A percentile compares a stretch with the other conserved stretches of the same genome.
Evolutionary conservation across 225 moss, liverwort and hornwort species (phyloP).

Genomic region (Thuidium tamariscinum): DNA sequence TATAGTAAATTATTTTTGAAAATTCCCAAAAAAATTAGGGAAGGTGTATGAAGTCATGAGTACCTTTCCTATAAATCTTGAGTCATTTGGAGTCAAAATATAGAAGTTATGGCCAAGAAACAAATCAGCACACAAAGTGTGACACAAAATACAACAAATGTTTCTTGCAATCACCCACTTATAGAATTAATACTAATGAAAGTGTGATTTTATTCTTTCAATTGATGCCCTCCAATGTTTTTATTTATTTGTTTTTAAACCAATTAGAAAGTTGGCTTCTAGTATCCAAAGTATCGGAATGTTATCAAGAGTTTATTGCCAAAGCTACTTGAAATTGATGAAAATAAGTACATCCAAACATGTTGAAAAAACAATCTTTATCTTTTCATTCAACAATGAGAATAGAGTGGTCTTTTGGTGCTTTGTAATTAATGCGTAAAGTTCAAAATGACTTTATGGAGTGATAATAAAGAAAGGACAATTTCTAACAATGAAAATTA

Average conservation of each 20-base stretch:
- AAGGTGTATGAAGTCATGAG: too few relatives aligned
- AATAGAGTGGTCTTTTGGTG: background rate
- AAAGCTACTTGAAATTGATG: background rate
- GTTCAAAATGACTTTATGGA: background rate
- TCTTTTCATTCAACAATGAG: background rate
- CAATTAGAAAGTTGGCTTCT: rapidly evolving
- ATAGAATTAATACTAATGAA: rapidly evolving
- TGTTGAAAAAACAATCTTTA: background rate
- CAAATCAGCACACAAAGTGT: too few relatives aligned
- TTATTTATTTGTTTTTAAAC: background rate
- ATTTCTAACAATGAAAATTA: background rate
- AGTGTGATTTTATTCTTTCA: rapidly evolving
- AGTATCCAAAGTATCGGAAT: background rate
- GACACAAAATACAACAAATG: too few relatives aligned
- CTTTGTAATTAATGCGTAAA: background rate
- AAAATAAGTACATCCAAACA: background rate
- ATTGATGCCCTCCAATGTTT: rapidly evolving
- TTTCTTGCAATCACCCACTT: too few relatives aligned
- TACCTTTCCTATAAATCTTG: too few relatives aligned
- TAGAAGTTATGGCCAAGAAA: too few relatives aligned
- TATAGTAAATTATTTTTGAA: too few relatives aligned
- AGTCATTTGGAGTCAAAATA: too few relatives aligned
- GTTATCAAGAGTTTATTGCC: background rate
- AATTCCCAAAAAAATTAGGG: too few relatives aligned
- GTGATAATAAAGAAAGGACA: rapidly evolving